Percentiles rank a stretch among this genome's conserved stretches.
These are phyloP conservation scores for Rhododendron ovatum DNA, from an alignment of 148 eudicot genomes.

Conservation along the genomic window DNA sequence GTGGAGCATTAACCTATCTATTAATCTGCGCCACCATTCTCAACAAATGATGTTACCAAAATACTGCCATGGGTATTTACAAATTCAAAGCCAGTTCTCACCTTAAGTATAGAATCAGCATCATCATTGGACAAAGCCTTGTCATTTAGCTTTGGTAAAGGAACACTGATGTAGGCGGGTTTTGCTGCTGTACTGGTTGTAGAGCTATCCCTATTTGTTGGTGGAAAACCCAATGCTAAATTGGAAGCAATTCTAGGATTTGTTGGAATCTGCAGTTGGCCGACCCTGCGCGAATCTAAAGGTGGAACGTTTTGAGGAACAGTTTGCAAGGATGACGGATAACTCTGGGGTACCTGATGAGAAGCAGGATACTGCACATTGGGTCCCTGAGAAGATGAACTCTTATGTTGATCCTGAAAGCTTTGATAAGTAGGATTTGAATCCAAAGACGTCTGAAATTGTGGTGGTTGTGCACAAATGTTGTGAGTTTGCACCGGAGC, in stretches of 20 bases:
- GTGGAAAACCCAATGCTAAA: slow-evolving; percentile 42
- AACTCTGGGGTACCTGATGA: slow-evolving; percentile 44
- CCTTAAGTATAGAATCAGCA: slow-evolving; percentile 72
- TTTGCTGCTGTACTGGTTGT: slow-evolving; percentile 44
- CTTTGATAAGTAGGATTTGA: slow-evolving; percentile 38
- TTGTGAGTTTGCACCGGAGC: slow-evolving; percentile 51
- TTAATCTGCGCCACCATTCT: not conserved
- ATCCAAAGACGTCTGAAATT: slow-evolving; percentile 48
- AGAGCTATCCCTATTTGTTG: slow-evolving; percentile 51
- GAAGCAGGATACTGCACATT: slow-evolving; percentile 38
- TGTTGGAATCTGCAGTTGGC: slow-evolving; percentile 77
- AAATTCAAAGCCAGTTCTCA: slow-evolving; percentile 20
- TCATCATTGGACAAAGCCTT: slow-evolving; percentile 42
- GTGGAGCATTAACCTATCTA: not conserved
- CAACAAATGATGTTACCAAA: not conserved
- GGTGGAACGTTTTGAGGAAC: slow-evolving; percentile 39
- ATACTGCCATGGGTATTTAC: not conserved
- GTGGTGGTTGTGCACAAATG: slow-evolving; percentile 31
- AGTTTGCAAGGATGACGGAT: slow-evolving; percentile 48
- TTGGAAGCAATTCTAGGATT: slow-evolving; percentile 91
- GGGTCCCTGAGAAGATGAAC: slow-evolving; percentile 36
- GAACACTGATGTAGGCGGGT: slow-evolving; percentile 86
- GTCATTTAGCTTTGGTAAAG: slow-evolving; percentile 51
- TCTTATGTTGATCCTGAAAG: slow-evolving; percentile 58
- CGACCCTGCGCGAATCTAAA: slow-evolving; percentile 55